Evolutionary conservation across 805 yeast species (phyloP).

Genomic region (Schwanniomyces occidentalis): DNA sequence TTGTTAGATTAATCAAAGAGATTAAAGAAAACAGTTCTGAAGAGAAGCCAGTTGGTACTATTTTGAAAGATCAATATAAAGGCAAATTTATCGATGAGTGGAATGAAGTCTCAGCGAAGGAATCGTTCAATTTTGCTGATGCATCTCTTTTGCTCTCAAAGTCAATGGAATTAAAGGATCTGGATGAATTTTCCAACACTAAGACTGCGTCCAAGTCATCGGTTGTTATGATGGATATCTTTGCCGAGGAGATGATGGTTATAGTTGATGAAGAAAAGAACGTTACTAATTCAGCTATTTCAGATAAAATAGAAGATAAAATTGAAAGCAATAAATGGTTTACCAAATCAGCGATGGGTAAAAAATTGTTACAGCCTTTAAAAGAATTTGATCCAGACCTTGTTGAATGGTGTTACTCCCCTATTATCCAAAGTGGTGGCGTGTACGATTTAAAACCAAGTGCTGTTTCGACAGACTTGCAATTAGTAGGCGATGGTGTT

Average conservation of each 20-base stretch:
- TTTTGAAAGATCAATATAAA: constrained; percentile 72
- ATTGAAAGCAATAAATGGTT: constrained; percentile 75
- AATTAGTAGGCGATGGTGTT: constrained; percentile 67
- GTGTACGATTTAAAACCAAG: constrained; percentile 81
- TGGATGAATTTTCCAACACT: constrained; percentile 65
- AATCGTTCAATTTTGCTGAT: constrained; percentile 45
- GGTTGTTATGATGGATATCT: constrained; percentile 73
- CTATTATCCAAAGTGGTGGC: constrained; percentile 87
- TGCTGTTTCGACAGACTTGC: constrained; percentile 69
- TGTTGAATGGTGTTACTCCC: constrained; percentile 92
- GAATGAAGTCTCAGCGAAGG: constrained; percentile 45
- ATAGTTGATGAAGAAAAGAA: constrained; percentile 84
- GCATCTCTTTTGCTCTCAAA: constrained; percentile 51
- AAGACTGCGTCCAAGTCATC: constrained; percentile 76
- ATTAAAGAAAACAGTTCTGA: constrained; percentile 41
- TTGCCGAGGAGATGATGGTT: constrained; percentile 85
- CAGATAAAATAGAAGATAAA: constrained; percentile 76
- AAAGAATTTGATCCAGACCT: constrained; percentile 70
- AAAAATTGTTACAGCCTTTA: constrained; percentile 50
- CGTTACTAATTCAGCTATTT: constrained; percentile 68
- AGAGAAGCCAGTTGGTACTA: constrained; percentile 56
- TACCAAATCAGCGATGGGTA: constrained; percentile 49
- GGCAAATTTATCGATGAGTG: constrained; percentile 88
- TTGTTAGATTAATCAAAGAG: constrained; percentile 54
- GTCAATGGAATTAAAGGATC: constrained; percentile 74